phyloP scores from a whole-genome alignment of 108 stramenopile genomes.

The Skeletonema potamos region DNA sequence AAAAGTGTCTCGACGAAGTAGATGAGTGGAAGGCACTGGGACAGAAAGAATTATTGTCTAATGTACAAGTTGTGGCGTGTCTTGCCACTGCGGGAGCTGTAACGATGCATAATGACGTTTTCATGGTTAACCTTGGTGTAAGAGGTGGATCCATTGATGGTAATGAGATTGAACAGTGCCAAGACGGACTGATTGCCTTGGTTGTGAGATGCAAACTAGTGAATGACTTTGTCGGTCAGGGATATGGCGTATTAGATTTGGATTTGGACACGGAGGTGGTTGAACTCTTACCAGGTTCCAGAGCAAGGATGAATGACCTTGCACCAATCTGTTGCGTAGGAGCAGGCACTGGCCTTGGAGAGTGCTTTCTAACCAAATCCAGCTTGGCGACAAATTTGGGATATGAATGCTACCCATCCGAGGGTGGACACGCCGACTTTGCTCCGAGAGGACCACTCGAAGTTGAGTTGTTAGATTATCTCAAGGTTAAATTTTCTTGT shows the following conservation, averaged over 20 bases:
- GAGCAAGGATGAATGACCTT: conserved; percentile 47
- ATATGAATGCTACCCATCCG: conserved; percentile 93
- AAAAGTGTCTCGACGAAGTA: conserved; percentile 58
- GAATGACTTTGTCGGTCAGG: conserved; percentile 97
- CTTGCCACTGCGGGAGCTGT: conserved; percentile 95
- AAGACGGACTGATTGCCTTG: conserved; percentile 25
- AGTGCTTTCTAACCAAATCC: conserved; percentile 86
- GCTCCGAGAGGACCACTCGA: conserved; percentile 84
- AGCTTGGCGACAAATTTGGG: conserved; percentile 33
- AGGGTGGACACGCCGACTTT: conserved; percentile 97
- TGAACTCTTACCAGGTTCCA: conserved; percentile 58
- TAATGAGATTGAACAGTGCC: conserved; percentile 55
- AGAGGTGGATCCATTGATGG: conserved; percentile 64
- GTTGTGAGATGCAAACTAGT: conserved; percentile 77
- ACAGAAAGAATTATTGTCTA: conserved; percentile 11
- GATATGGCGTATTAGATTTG: conserved; percentile 94
- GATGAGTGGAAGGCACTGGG: conserved; percentile 32
- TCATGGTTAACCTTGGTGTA: conserved; percentile 79
- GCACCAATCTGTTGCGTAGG: conserved; percentile 94
- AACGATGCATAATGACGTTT: conserved; percentile 63
- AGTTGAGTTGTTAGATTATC: conserved; percentile 66
- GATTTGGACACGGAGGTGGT: conserved; percentile 53
- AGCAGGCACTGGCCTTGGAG: conserved; percentile 96
- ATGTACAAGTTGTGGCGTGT: conserved; percentile 66
- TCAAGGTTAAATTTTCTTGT: conserved; percentile 63